These are phyloP conservation scores for Trichoderma asperelloides DNA, from an alignment of 495 filamentous ascomycete genomes.

Conservation along the genomic window DNA sequence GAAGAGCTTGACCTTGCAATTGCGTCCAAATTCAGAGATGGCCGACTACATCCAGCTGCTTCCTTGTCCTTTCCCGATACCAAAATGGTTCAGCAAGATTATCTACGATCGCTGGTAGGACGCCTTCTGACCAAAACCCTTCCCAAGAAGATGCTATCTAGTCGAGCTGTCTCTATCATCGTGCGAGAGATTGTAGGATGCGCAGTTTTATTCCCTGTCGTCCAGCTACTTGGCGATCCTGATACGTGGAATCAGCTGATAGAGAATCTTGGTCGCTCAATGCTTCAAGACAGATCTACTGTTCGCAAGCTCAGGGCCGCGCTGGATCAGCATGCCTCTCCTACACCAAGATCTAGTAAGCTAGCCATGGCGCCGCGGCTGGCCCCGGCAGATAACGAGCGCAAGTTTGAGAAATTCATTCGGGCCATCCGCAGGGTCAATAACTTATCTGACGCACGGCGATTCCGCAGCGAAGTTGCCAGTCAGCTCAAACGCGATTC, in stretches of 20 bases:
- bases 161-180: conserved; percentile 68
- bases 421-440: conserved; percentile 79
- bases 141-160: conserved; percentile 62
- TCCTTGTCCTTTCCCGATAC: conserved; percentile 72
- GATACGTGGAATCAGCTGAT: conserved; percentile 97
- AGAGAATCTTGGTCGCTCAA: conserved; percentile 76
- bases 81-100: conserved; percentile 74
- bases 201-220: conserved; percentile 60
- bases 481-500: conserved; percentile 84
- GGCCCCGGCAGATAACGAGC: conserved; percentile 61
- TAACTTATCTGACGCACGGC: conserved; percentile 87
- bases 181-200: conserved; percentile 79
- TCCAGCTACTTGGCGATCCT: conserved; percentile 71
- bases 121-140: conserved; percentile 68
- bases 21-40: conserved; percentile 82
- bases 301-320: conserved; percentile 90
- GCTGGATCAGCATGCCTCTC: conserved; percentile 89
- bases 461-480: conserved; percentile 85
- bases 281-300: conserved; percentile 91
- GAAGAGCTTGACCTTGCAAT: conserved; percentile 93
- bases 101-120: conserved; percentile 63
- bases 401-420: conserved; percentile 90
- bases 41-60: conserved; percentile 84
- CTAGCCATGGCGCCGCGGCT: conserved; percentile 56
- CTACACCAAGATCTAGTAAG: conserved; percentile 57